Evolutionary conservation across 148 eudicot species (phyloP), one percentile per base, ranked within the genome.

Genomic region (Talinum fruticosum): DNA sequence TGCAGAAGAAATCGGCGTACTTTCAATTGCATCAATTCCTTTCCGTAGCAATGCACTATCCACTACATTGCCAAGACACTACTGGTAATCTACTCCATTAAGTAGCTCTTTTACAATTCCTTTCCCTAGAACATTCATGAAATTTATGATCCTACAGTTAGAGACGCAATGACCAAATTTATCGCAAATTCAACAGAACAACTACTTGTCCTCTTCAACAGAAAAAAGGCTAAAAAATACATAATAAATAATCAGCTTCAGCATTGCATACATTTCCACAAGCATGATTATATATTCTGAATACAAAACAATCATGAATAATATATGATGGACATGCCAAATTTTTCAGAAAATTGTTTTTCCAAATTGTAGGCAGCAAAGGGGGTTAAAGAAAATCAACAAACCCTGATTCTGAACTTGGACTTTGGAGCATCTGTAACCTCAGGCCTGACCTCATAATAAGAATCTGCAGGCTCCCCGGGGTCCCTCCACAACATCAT

Each of bases 381-480:
- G 37, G 0, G 16, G 51, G 32, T 38, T 6, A 26, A 44, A 62
- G 61, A 73, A 70, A 66, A 79, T 16, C 74, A 33, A 83, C 87
- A 80, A 79, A 96, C 99, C 99, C 88, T 93, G 85, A 96, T 96
- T 84, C 89, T 91, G 83, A 96, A 96, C 83, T 91, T 96, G 89
- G 92, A 87, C 78, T 93, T 84, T 1, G 97, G 97, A 78, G 89
- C 99, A 89, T 93, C 93, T 28, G 91, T 86, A 78, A 92, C 87
- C 80, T 93, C 99, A 16, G 97, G 85, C 54, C 93, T 90, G 75
- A 93, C 89, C 86, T 91, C 80, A 82, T 96, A 96, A 76, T 87
- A 96, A 37, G 92, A 86, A 85, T 95, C 99, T 73, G 94, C 87
- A 76, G 99, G 87, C 73, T 84, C 82, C 15, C 97, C 99, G 32